Base-by-base conservation (phyloP, 306 rosid species). In the Oxytropis ochrocephala region DNA sequence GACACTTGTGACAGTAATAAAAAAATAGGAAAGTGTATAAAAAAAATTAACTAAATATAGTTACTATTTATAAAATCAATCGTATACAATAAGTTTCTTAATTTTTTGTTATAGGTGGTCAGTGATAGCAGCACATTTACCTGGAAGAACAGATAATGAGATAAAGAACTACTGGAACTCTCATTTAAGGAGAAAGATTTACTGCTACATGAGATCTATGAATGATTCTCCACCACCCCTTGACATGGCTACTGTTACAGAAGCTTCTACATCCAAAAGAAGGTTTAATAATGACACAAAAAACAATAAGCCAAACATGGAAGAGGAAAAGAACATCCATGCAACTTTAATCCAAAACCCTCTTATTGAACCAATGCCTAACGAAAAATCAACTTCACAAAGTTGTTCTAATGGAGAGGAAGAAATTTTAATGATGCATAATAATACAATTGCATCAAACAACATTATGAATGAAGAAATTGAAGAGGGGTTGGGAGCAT, bases 131-230 rank as follows among this genome's bases (percentile, higher is more conserved):
- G 87, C 84, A 5, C 84, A 84, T 63, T 75, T 92, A 58, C 96
- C 95, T 0, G 97, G 97, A 58, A 11, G 97, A 78, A 91, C 97
- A 0, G 96, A 91, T 38, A 88, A 91, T 64, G 87, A 87, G 81
- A 91, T 89, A 66, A 91, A 91, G 74, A 91, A 91, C 55, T 91
- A 87, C 49, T 89, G 96, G 98, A 92, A 89, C 82, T 89, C 96
- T 51, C 96, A 87, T 71, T 62, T 92, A 60, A 84, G 95, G 68
- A 74, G 96, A 42, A 86, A 89, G 75, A 71, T 82, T 4, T 76
- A 89, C 86, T 79, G 80, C 69, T 85, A 83, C 86, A 78, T 62
- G 80, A 82, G 75, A 73, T 69, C 81, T n/a, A 58, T 75, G 8
- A 81, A 77, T 1, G 75, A 84, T 19, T 56, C 73, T 13, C 65